phyloP scores from a whole-genome alignment of 177 flowering plant species.

The Vitis hybrid region DNA sequence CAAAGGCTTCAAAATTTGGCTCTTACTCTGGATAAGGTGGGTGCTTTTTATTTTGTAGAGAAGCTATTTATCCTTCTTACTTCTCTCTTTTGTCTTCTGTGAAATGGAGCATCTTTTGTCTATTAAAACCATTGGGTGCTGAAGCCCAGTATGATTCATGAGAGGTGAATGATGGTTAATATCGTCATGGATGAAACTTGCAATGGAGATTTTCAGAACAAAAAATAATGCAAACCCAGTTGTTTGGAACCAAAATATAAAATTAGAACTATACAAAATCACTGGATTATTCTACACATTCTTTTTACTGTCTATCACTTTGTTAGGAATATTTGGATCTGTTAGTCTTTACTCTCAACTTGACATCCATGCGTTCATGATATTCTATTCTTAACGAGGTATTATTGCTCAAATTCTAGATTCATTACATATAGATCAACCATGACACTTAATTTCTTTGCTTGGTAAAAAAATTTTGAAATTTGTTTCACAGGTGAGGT shows the following conservation, averaged over 20 bases:
- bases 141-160: no score
- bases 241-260: no score
- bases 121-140: background rate
- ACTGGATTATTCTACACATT: background rate
- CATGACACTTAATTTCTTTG: background rate
- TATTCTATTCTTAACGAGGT: background rate
- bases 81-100: background rate
- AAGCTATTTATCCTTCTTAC: background rate
- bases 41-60: background rate
- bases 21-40: slow-evolving; percentile 94
- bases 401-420: background rate
- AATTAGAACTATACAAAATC: background rate
- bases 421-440: background rate
- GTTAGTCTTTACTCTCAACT: background rate
- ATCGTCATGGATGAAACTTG: no score
- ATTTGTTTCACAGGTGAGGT: slow-evolving; percentile 69
- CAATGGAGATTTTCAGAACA: no score
- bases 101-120: background rate
- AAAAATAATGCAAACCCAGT: no score
- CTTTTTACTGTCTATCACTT: background rate
- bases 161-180: no score
- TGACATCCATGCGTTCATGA: no score
- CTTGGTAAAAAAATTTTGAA: background rate
- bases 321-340: background rate
- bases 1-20: slow-evolving; percentile 99